phyloP scores from a whole-genome alignment of 345 rosid genomes.

The Boechera retrofracta region DNA sequence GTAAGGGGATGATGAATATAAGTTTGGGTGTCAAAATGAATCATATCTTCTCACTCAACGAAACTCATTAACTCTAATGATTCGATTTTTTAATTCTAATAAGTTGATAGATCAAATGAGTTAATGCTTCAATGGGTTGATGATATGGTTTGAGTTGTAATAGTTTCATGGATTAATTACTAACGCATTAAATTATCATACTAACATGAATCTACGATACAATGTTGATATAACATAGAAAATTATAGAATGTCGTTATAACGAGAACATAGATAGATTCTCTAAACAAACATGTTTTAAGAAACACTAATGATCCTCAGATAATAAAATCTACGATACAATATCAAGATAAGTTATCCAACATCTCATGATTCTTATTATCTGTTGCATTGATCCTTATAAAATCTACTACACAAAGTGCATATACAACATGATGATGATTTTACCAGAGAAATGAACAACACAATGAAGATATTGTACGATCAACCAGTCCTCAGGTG shows the following conservation, averaged over 20 bases:
- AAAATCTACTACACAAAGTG: background rate
- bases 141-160: no score
- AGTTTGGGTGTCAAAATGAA: no score
- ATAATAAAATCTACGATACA: background rate
- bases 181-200: no score
- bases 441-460: background rate
- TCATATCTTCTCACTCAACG: no score
- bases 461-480: background rate
- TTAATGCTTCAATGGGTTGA: no score
- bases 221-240: no score
- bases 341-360: background rate
- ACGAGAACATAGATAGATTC: background rate
- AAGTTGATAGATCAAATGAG: no score
- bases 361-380: background rate
- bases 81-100: no score
- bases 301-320: background rate
- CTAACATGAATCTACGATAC: no score
- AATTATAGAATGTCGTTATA: background rate
- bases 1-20: no score
- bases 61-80: no score
- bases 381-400: background rate
- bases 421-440: constrained; percentile 1
- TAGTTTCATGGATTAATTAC: no score
- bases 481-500: background rate
- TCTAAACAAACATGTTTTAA: background rate